Evolutionary conservation across 2,329 filamentous ascomycete genomes (phyloP).

Genomic region (Exophiala bonariae): DNA sequence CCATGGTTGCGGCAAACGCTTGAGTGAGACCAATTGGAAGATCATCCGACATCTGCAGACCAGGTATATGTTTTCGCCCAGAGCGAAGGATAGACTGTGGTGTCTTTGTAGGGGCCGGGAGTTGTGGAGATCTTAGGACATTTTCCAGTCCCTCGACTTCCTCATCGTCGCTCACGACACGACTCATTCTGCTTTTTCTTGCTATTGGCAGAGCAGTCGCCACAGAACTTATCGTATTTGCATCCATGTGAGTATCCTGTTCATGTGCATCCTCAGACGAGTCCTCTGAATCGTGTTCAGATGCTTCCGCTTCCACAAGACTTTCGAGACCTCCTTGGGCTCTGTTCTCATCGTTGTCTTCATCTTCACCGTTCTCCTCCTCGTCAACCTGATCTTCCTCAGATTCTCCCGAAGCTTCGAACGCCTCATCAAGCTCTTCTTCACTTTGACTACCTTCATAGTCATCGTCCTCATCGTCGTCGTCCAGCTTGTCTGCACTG

Average conservation of each 20-base stretch:
- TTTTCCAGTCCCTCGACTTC: slow-evolving; percentile 49
- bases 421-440: slow-evolving; percentile 29
- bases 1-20: slow-evolving; percentile 88
- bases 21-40: slow-evolving; percentile 73
- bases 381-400: slow-evolving; percentile 40
- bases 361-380: slow-evolving; percentile 30
- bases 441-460: slow-evolving; percentile 50
- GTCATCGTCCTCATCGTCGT: slow-evolving; percentile 59
- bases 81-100: slow-evolving; percentile 68
- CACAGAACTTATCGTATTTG: slow-evolving; percentile 35
- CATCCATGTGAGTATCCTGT: slow-evolving; percentile 27
- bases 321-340: slow-evolving; percentile 26
- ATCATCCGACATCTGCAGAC: slow-evolving; percentile 53
- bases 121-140: slow-evolving; percentile 21
- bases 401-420: slow-evolving; percentile 42
- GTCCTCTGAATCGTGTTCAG: slow-evolving; percentile 45
- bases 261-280: slow-evolving; percentile 20
- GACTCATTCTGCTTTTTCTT: slow-evolving; percentile 53
- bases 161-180: slow-evolving; percentile 68
- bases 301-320: slow-evolving; percentile 33
- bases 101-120: slow-evolving; percentile 34
- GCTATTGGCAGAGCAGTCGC: slow-evolving; percentile 30
- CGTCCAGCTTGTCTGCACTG: slow-evolving; percentile 47
- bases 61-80: slow-evolving; percentile 70
- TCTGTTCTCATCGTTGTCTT: slow-evolving; percentile 36